Percentiles rank a stretch among this genome's conserved stretches.
These are phyloP conservation scores for Ambrosiella cleistominuta DNA, from an alignment of 2,329 filamentous ascomycete species.

Conservation along the genomic window DNA sequence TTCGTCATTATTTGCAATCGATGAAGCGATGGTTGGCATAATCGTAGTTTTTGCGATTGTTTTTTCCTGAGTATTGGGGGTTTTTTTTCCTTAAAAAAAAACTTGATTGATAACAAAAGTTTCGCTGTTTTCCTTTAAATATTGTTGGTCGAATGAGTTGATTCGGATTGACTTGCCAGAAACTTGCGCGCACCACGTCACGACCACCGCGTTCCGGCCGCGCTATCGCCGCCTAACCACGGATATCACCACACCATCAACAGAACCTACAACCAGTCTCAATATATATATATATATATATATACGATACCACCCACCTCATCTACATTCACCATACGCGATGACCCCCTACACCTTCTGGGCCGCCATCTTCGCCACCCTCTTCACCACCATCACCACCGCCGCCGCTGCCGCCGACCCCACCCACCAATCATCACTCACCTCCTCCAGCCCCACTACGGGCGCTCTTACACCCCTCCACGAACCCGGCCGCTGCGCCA, in stretches of 20 bases:
- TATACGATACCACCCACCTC: not conserved
- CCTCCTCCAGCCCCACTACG: not conserved
- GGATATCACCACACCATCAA: too few species aligned
- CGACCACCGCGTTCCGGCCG: too few species aligned
- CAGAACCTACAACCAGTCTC: too few species aligned
- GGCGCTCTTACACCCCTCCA: constrained; percentile 41
- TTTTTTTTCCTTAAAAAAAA: too few species aligned
- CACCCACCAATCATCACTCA: constrained; percentile 14
- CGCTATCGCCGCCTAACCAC: too few species aligned
- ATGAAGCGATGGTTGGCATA: too few species aligned
- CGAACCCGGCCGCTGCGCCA: constrained; percentile 74
- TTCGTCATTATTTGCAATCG: too few species aligned
- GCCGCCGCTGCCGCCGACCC: not conserved
- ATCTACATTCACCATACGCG: not conserved
- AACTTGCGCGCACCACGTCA: not conserved
- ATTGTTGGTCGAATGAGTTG: not conserved
- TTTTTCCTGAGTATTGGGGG: too few species aligned
- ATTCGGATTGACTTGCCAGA: not conserved
- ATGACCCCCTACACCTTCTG: not conserved
- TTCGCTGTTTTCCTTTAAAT: not conserved
- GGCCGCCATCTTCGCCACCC: not conserved
- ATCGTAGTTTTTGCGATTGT: too few species aligned
- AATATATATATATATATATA: too few species aligned
- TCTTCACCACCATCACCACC: not conserved
- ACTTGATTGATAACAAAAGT: not conserved